phyloP scores from a whole-genome alignment of 2,329 filamentous ascomycete genomes.

The Alternaria novae-zelandiae region DNA sequence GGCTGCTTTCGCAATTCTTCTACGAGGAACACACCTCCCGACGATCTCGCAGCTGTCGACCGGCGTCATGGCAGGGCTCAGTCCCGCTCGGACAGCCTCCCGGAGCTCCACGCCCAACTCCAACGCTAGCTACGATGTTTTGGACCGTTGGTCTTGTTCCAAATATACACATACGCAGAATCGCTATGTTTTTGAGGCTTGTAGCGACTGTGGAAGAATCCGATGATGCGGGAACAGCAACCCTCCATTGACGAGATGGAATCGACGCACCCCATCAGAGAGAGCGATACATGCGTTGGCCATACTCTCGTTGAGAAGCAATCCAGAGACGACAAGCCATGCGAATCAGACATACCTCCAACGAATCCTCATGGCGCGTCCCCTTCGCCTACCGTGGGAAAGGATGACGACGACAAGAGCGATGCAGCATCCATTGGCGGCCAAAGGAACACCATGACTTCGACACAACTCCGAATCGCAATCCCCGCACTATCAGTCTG shows the following conservation, averaged over 20 bases:
- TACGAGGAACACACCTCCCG: neutral
- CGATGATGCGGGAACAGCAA: neutral
- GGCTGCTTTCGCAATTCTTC: neutral
- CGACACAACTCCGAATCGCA: slow-evolving; percentile 57
- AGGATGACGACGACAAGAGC: slow-evolving; percentile 8
- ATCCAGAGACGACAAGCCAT: neutral
- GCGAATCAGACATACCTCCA: neutral
- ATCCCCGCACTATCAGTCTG: slow-evolving; percentile 61
- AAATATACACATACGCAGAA: neutral
- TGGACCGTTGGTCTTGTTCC: neutral
- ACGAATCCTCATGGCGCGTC: neutral
- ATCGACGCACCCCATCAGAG: neutral
- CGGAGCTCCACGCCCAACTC: slow-evolving; percentile 1
- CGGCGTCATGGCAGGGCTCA: neutral
- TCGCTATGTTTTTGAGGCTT: neutral
- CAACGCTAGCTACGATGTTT: neutral
- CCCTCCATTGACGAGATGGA: neutral
- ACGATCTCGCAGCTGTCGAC: neutral
- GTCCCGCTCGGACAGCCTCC: neutral
- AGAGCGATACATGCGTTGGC: neutral
- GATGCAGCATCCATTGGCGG: slow-evolving; percentile 23
- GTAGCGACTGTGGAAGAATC: neutral
- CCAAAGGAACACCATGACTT: slow-evolving; percentile 64
- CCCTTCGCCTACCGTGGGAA: neutral
- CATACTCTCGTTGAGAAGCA: neutral